These are phyloP conservation scores for Sicyos baderoa DNA, from an alignment of 306 rosid genomes.

Conservation along the genomic window DNA sequence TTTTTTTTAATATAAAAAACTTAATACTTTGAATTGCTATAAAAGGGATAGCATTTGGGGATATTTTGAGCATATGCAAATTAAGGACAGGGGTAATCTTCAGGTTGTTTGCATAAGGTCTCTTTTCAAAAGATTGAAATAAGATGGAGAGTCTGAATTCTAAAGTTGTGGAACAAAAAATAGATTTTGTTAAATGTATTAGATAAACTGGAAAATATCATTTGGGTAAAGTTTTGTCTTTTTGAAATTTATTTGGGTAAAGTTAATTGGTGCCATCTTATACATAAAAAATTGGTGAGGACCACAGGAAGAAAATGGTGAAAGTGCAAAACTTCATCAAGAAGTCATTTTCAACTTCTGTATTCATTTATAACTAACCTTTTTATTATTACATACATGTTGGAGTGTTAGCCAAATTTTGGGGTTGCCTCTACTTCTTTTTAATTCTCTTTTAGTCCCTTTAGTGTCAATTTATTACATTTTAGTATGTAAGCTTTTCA, in stretches of 20 bases:
- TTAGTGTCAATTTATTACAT: too few species aligned
- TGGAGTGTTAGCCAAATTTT: too few species aligned
- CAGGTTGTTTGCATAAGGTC: not conserved
- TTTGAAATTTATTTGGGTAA: not conserved
- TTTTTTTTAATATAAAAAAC: not conserved
- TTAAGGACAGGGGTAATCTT: not conserved
- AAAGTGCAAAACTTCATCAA: not conserved
- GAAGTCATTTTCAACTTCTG: too few species aligned
- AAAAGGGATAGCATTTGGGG: not conserved
- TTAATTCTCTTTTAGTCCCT: too few species aligned
- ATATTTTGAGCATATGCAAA: too few species aligned
- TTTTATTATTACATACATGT: too few species aligned
- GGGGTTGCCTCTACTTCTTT: too few species aligned
- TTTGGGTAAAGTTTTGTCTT: too few species aligned
- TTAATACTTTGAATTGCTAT: conserved; percentile 2
- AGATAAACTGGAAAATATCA: not conserved
- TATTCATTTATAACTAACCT: too few species aligned
- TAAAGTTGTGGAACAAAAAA: not conserved
- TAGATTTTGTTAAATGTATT: not conserved
- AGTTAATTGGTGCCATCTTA: conserved; percentile 4
- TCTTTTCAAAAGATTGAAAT: not conserved
- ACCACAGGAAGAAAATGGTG: conserved; percentile 4
- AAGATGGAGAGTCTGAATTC: not conserved
- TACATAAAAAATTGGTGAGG: not conserved
- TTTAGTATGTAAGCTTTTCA: too few species aligned